Conservation (phyloP, 2,329 filamentous ascomycete genomes). For the Davidsoniella neocaledoniae region DNA sequence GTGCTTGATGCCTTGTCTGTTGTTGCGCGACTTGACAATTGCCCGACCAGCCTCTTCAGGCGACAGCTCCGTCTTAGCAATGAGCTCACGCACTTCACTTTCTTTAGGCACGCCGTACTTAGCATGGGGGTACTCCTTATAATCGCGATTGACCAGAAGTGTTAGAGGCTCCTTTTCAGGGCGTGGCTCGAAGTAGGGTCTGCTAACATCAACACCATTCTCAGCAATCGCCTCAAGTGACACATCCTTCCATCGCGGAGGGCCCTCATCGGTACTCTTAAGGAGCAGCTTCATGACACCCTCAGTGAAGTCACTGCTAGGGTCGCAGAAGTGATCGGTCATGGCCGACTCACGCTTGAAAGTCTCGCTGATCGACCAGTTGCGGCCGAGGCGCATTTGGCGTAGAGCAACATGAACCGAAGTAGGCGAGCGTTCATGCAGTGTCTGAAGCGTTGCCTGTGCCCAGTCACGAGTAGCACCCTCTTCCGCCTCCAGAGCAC, state of each 20-base stretch:
- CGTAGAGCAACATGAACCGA: slow-evolving; percentile 68
- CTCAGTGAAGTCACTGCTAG: slow-evolving; percentile 75
- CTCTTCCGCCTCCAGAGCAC: slow-evolving; percentile 37
- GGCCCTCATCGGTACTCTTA: neutral
- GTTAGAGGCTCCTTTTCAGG: slow-evolving; percentile 27
- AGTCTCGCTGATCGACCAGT: slow-evolving; percentile 69
- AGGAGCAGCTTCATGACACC: slow-evolving; percentile 74
- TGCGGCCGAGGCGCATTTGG: slow-evolving; percentile 59
- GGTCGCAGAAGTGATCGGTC: slow-evolving; percentile 66
- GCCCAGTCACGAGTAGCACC: slow-evolving; percentile 56
- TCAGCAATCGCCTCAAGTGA: slow-evolving; percentile 48
- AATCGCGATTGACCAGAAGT: slow-evolving; percentile 48
- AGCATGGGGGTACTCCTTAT: slow-evolving; percentile 54
- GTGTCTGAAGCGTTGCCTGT: slow-evolving; percentile 53
- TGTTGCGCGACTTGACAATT: slow-evolving; percentile 40
- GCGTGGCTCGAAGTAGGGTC: slow-evolving; percentile 47
- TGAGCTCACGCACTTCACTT: slow-evolving; percentile 32
- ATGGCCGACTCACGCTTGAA: slow-evolving; percentile 79
- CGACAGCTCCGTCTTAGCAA: slow-evolving; percentile 25
- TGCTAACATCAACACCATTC: slow-evolving; percentile 30
- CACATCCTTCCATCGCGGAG: slow-evolving; percentile 49
- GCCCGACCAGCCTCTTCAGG: slow-evolving; percentile 43
- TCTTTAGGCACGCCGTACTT: slow-evolving; percentile 61
- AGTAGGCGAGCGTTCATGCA: slow-evolving; percentile 68
- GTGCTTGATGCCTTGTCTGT: slow-evolving; percentile 52